Percentiles rank a stretch among this genome's conserved stretches.
These are phyloP conservation scores for Debaryomycetaceae sp. DNA, from an alignment of 1,139 yeast species.

Conservation along the genomic window DNA sequence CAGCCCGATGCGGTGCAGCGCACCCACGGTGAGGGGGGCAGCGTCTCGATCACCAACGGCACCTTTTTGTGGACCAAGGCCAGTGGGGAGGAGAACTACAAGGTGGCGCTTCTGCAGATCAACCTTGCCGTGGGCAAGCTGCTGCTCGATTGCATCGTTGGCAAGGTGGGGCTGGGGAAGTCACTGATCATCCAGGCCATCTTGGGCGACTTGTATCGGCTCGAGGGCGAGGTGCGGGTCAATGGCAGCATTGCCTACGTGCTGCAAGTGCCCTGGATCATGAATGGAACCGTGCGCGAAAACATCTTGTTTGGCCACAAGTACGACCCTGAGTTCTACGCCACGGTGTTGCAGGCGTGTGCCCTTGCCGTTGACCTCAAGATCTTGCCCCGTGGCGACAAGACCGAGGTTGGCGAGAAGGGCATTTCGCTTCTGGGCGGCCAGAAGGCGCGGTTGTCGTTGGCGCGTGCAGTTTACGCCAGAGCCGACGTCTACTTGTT, in stretches of 20 bases:
- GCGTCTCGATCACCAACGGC: conserved; percentile 67
- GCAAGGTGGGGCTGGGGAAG: conserved; percentile 91
- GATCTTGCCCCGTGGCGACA: conserved; percentile 81
- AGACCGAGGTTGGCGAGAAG: conserved; percentile 92
- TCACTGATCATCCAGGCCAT: conserved; percentile 81
- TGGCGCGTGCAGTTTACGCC: conserved; percentile 94
- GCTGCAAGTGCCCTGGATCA: conserved; percentile 90
- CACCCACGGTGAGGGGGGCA: conserved; percentile 57
- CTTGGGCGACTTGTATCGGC: conserved; percentile 80
- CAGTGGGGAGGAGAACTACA: conserved; percentile 56
- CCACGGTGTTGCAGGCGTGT: conserved; percentile 80
- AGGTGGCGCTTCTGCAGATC: conserved; percentile 71
- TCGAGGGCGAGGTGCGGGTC: conserved; percentile 67
- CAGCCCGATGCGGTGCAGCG: conserved; percentile 73
- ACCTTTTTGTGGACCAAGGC: conserved; percentile 87
- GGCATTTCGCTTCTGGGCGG: conserved; percentile 98
- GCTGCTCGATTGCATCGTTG: conserved; percentile 81
- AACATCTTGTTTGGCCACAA: conserved; percentile 87
- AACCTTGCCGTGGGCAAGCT: conserved; percentile 73
- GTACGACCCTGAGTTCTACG: conserved; percentile 76
- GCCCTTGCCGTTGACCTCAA: conserved; percentile 76
- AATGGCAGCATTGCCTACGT: conserved; percentile 87
- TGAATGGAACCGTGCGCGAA: conserved; percentile 89
- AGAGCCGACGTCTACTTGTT: conserved; percentile 87
- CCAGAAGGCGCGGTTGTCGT: conserved; percentile 88